Evolutionary conservation across 306 rosid species (phyloP), one percentile per base, ranked within the genome.

Genomic region (Corylus avellana): DNA sequence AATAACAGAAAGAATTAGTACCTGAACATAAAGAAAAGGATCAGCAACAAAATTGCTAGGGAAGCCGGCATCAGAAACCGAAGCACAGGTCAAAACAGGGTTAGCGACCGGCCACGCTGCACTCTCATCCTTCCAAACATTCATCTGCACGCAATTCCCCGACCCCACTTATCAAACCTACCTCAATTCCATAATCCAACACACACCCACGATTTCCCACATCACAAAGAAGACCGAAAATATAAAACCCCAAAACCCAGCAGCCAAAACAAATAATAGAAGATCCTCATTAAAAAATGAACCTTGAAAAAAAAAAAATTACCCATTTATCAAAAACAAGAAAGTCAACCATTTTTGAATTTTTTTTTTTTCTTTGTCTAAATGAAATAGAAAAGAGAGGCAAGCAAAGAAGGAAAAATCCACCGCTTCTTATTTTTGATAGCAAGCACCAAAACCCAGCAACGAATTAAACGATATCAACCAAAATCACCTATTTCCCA

Each of bases 1-100:
- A 27, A 61, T 44, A 62, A 72, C 39, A 70, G 51, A 54, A 78
- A 74, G 74, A 56, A 64, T 25, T 63, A 37, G 48, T 77, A 93
- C 99, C 99, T 96, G 92, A 66, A 88, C 81, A 67, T 85, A 89
- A 75, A 96, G 97, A 77, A 93, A 96, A 83, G 99, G 99, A 78
- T 96, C 99, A 16, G 99, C 98, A 81, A 93, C 98, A 88, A 96
- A 96, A 84, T 96, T 96, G 77, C 99, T 96, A 1, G 98, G 97
- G 75, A 79, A 86, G 73, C 99, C 99, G 83, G 94, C 94, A 79
- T 87, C 92, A 68, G 99, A 96, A 82, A 85, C 89, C 12, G 99
- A 91, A 83, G 96, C 96, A 89, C 99, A 96, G 5, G 97, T 90
- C 81, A 96, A 73, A 59, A 93, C 96, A 55, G 99, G 99, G 80